Percentiles rank a stretch among this genome's conserved stretches.
These are phyloP conservation scores for Emmonsia crescens DNA, from an alignment of 2,329 filamentous ascomycete species.

Conservation along the genomic window DNA sequence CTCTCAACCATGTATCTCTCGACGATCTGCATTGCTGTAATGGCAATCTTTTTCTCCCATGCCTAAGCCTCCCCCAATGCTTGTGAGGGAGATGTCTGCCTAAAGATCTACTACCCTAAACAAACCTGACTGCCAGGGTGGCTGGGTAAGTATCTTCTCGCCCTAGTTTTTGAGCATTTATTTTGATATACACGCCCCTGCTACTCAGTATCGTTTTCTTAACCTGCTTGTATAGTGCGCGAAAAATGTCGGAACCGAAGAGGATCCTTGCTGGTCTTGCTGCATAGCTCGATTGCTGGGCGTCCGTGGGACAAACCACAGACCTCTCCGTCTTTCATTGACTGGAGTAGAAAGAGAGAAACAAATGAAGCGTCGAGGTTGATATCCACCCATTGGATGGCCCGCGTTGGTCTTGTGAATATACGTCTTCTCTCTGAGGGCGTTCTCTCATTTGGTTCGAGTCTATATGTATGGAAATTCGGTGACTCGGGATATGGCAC, in stretches of 20 bases:
- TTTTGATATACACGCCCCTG: neutral
- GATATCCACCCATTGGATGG: neutral
- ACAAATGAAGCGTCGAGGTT: neutral
- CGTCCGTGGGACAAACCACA: neutral
- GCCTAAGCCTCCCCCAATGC: neutral
- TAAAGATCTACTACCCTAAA: neutral
- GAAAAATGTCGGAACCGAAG: neutral
- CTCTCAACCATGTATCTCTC: neutral
- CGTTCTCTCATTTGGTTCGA: too few species aligned
- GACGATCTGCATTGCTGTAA: neutral
- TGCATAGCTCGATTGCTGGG: neutral
- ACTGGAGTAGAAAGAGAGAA: neutral
- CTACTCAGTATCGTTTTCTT: neutral
- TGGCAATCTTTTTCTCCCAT: neutral
- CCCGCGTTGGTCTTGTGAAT: neutral
- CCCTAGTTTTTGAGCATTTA: neutral
- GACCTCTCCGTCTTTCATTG: neutral
- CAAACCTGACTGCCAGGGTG: neutral
- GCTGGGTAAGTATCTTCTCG: neutral
- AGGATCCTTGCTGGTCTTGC: neutral
- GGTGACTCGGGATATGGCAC: neutral
- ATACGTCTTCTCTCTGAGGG: too few species aligned
- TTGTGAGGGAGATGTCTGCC: neutral
- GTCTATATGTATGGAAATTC: too few species aligned
- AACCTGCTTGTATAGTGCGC: neutral